Percentiles rank a stretch among this genome's conserved stretches.
Conservation (phyloP, 2,329 filamentous ascomycete species). For the Epichloe typhina region DNA sequence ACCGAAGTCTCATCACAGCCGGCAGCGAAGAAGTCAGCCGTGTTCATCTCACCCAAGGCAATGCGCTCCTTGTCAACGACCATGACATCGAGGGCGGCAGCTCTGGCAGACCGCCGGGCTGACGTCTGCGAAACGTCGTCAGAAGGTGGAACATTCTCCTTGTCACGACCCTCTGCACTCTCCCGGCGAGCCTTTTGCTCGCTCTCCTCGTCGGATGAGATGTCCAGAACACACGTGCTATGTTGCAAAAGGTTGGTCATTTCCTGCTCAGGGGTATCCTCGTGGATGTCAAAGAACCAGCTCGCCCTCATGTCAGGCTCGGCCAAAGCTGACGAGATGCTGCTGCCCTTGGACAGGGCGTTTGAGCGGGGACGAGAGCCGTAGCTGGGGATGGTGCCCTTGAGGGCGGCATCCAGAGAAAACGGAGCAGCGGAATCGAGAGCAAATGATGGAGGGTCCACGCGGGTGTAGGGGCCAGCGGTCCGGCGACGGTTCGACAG, state of each 20-base stretch:
- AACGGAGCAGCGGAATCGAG: conserved; percentile 50
- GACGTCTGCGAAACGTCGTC: conserved; percentile 50
- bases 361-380: conserved; percentile 26
- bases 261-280: conserved; percentile 81
- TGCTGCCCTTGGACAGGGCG: conserved; percentile 17
- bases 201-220: conserved; percentile 75
- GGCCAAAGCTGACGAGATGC: conserved; percentile 17
- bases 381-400: conserved; percentile 57
- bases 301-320: conserved; percentile 42
- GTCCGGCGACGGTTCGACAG: conserved; percentile 54
- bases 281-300: conserved; percentile 92
- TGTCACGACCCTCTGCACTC: conserved; percentile 53
- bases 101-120: conserved; percentile 16
- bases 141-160: conserved; percentile 82
- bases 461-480: conserved; percentile 49
- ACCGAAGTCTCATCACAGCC: conserved; percentile 51
- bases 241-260: conserved; percentile 90
- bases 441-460: conserved; percentile 55
- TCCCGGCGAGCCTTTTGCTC: conserved; percentile 39
- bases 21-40: conserved; percentile 52
- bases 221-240: conserved; percentile 73
- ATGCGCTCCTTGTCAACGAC: conserved; percentile 49
- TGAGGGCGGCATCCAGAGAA: conserved; percentile 72
- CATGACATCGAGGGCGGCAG: conserved; percentile 34
- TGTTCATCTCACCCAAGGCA: conserved; percentile 54